These are phyloP conservation scores for Schizochytrium sp. DNA, from an alignment of 108 stramenopile genomes.

Conservation along the genomic window DNA sequence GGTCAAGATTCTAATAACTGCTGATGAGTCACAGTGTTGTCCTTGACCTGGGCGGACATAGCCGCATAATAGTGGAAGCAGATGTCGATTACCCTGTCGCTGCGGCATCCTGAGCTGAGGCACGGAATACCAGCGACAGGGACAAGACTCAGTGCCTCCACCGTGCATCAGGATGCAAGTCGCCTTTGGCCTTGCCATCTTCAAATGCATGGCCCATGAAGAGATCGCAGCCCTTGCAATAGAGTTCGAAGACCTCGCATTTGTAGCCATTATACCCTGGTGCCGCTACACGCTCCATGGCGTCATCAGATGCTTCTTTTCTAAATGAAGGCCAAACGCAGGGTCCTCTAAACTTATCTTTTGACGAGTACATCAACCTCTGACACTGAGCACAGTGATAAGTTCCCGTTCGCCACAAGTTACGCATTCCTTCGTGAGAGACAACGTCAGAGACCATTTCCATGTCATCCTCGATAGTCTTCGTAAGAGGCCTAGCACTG, in stretches of 20 bases:
- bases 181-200: conserved; percentile 65
- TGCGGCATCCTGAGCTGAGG: too few species aligned
- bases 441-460: conserved; percentile 65
- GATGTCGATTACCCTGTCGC: not conserved
- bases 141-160: conserved; percentile 67
- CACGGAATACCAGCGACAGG: conserved; percentile 34
- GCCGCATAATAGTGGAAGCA: not conserved
- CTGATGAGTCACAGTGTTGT: not conserved
- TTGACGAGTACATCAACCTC: conserved; percentile 1
- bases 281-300: conserved; percentile 17
- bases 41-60: not conserved
- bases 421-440: conserved; percentile 28
- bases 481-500: conserved; percentile 62
- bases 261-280: conserved; percentile 61
- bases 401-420: conserved; percentile 23
- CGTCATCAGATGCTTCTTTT: not conserved
- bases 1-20: not conserved
- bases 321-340: conserved; percentile 68
- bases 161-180: conserved; percentile 64
- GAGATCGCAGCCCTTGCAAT: conserved; percentile 62
- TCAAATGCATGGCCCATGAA: conserved; percentile 67
- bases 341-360: conserved; percentile 65
- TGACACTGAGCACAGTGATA: conserved; percentile 65
- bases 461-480: conserved; percentile 66
- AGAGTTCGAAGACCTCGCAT: conserved; percentile 63